Percentiles rank a stretch among this genome's conserved stretches.
Conservation (phyloP, 768 basidiomycete species). For the Trametes cingulata region DNA sequence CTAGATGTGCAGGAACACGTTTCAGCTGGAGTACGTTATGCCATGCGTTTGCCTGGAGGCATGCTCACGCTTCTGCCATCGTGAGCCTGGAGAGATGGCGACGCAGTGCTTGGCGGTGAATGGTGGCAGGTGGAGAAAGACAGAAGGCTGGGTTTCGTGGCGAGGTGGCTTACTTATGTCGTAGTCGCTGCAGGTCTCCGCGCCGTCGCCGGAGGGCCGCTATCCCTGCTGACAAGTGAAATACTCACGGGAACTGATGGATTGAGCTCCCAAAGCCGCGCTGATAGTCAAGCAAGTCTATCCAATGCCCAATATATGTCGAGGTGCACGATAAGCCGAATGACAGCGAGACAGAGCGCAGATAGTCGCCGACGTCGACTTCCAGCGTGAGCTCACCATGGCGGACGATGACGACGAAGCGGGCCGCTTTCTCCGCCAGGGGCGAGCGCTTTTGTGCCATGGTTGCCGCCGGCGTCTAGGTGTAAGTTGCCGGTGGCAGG, state of each 20-base stretch:
- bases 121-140: conserved; percentile 2
- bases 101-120: conserved; percentile 12
- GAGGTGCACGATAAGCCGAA: not conserved
- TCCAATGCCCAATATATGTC: not conserved
- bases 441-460: not conserved
- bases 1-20: conserved; percentile 31
- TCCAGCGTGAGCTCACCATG: not conserved
- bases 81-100: conserved; percentile 8
- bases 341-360: no score
- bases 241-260: conserved; percentile 4
- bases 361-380: not conserved
- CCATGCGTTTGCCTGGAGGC: conserved; percentile 10
- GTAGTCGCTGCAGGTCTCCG: not conserved
- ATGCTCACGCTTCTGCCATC: conserved; percentile 16
- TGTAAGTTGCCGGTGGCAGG: conserved; percentile 8
- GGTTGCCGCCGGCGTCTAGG: not conserved
- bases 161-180: not conserved
- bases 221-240: conserved; percentile 6
- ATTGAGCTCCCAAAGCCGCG: not conserved
- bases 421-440: conserved; percentile 1
- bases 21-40: conserved; percentile 8
- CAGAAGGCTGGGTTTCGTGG: not conserved
- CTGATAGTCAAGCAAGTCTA: not conserved
- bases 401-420: conserved; percentile 1
- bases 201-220: not conserved